These are phyloP conservation scores for Neodidymelliopsis sp. DNA, from an alignment of 2,329 filamentous ascomycete genomes.

Conservation along the genomic window DNA sequence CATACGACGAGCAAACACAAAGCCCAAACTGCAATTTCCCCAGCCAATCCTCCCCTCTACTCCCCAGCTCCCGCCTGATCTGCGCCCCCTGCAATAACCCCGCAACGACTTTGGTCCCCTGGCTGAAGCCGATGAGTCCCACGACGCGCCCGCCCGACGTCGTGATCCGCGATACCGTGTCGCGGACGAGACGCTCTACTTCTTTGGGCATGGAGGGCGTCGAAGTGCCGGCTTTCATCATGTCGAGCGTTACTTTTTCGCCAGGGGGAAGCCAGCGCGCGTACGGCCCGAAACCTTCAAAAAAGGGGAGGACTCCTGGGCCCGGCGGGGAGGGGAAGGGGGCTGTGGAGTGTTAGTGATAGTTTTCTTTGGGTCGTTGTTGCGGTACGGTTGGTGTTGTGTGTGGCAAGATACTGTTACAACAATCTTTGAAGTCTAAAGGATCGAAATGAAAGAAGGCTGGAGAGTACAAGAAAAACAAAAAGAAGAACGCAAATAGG, in stretches of 20 bases:
- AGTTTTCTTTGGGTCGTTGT: conserved; percentile 5
- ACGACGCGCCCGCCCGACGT: conserved; percentile 34
- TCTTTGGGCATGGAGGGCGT: conserved; percentile 23
- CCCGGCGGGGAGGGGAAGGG: conserved; percentile 45
- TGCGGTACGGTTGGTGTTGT: neutral
- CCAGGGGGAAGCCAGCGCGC: conserved; percentile 39
- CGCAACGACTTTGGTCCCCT: conserved; percentile 45
- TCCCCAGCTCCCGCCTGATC: conserved; percentile 21
- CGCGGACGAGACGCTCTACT: conserved; percentile 31
- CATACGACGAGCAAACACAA: conserved; percentile 36
- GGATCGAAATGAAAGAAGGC: too few relatives aligned
- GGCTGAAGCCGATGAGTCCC: conserved; percentile 42
- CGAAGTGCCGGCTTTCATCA: conserved; percentile 26
- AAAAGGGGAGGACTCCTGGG: conserved; percentile 48
- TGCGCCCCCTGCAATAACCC: conserved; percentile 39
- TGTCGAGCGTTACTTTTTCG: conserved; percentile 25
- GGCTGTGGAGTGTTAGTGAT: conserved; percentile 28
- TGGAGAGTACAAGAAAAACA: neutral
- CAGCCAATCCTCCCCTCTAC: conserved; percentile 20
- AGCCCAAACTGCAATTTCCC: conserved; percentile 31
- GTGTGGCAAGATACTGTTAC: too few relatives aligned
- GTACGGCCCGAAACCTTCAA: conserved; percentile 49
- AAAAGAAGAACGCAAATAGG: neutral
- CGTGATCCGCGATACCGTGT: conserved; percentile 22
- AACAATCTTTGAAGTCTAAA: too few relatives aligned